Conservation (phyloP, 257 asterid species). For the Forsythia suspensa region DNA sequence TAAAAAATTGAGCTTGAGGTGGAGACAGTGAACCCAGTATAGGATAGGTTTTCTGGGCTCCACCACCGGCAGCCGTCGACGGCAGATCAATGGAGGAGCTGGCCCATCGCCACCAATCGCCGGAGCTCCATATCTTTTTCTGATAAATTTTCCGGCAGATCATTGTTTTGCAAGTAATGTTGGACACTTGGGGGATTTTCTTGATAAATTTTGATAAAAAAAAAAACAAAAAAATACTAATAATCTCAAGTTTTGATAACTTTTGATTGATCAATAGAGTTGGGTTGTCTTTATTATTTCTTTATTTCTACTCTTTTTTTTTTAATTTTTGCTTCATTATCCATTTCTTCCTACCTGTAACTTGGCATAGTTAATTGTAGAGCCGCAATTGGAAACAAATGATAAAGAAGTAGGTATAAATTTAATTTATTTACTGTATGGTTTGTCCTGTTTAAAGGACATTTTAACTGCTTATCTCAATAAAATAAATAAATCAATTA, state of each 20-base stretch:
- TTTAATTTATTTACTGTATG: too few species aligned
- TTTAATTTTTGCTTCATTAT: too few species aligned
- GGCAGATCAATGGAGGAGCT: conserved; percentile 38
- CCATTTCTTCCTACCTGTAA: too few species aligned
- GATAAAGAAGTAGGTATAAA: too few species aligned
- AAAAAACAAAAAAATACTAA: background rate
- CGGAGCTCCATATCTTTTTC: conserved; percentile 34
- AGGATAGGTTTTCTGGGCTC: conserved; percentile 10
- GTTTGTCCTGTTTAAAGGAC: too few species aligned
- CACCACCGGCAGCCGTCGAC: conserved; percentile 23
- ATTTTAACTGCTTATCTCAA: too few species aligned
- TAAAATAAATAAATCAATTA: too few species aligned
- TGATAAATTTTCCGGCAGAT: conserved; percentile 50
- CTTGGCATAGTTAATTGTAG: too few species aligned
- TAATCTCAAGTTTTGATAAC: background rate
- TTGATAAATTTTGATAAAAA: background rate
- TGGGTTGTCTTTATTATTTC: too few species aligned
- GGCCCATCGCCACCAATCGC: conserved; percentile 46
- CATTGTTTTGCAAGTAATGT: conserved; percentile 33
- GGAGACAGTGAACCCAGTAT: conserved; percentile 25
- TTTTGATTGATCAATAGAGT: background rate
- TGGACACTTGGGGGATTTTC: background rate
- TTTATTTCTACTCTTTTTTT: too few species aligned
- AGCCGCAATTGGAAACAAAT: too few species aligned
- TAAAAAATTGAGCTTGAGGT: conserved; percentile 30